phyloP scores from a whole-genome alignment of 2,329 filamentous ascomycete genomes.

The Hirsutella minnesotensis region DNA sequence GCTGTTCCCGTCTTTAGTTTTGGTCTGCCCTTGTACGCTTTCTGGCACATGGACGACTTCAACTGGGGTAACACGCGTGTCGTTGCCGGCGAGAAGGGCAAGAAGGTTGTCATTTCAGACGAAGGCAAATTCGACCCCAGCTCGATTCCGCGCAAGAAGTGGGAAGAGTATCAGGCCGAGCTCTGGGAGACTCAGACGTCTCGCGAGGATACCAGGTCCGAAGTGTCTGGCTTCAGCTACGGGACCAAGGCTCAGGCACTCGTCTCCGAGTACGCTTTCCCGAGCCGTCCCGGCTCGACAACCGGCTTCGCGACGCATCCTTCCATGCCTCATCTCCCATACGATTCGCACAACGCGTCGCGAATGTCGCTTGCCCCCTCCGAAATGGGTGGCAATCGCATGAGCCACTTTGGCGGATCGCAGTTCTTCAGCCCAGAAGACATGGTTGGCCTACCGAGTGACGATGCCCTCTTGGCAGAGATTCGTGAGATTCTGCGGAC shows the following conservation, averaged over 20 bases:
- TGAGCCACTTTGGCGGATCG: slow-evolving; percentile 49
- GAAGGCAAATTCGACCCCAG: slow-evolving; percentile 95
- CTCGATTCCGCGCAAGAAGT: slow-evolving; percentile 92
- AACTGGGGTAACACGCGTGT: slow-evolving; percentile 98
- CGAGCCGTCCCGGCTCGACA: slow-evolving; percentile 44
- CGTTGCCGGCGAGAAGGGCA: slow-evolving; percentile 84
- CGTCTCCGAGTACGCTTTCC: slow-evolving; percentile 59
- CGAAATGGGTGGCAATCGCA: slow-evolving; percentile 47
- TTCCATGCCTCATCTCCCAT: slow-evolving; percentile 38
- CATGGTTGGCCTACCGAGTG: slow-evolving; percentile 65
- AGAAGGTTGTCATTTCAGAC: slow-evolving; percentile 86
- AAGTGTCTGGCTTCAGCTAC: slow-evolving; percentile 89
- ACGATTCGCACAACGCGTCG: slow-evolving; percentile 37
- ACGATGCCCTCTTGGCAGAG: slow-evolving; percentile 83
- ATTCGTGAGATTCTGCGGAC: slow-evolving; percentile 87
- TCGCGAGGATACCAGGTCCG: slow-evolving; percentile 71
- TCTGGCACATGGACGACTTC: slow-evolving; percentile 99
- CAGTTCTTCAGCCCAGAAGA: slow-evolving; percentile 53
- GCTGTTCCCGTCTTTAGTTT: slow-evolving; percentile 89
- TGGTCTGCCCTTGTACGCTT: slow-evolving; percentile 80
- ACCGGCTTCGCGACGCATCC: slow-evolving; percentile 29
- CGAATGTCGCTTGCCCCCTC: slow-evolving; percentile 73
- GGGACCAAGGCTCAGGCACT: slow-evolving; percentile 66
- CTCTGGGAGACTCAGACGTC: slow-evolving; percentile 89
- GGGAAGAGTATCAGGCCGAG: slow-evolving; percentile 98